Evolutionary conservation across 2,329 filamentous ascomycete species (phyloP), one percentile per base, ranked within the genome.

Genomic region (Colletotrichum costaricense): DNA sequence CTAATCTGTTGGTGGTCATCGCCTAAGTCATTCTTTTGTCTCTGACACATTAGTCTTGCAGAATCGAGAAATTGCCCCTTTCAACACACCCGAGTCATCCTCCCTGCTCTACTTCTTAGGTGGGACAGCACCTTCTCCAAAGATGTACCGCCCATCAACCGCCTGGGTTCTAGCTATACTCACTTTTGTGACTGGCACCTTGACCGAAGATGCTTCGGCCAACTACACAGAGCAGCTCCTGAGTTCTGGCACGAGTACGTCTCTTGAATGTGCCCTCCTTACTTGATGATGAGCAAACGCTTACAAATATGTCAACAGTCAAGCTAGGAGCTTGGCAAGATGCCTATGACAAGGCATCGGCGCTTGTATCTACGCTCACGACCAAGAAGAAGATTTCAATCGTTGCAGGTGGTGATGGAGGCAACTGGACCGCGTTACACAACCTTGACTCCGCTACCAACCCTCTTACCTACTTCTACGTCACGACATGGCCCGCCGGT

Each of bases 331-430:
- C 70, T 3, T 93, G 92, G 92, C 83, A 84, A 6, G 82, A 84
- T 30, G 90, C 91, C 58, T 93, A 92, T 77, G 81, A 81, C 54
- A 90, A 88, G 74, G 91, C 92, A 1, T 83, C 86, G 33, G 79
- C 82, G 1, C 81, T 93, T 2, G 91, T 93, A 11, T 81, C 82
- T 46, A 86, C 88, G 64, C 90, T 93, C 88, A 93, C 91, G 0
- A 80, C 93, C 2, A 91, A 91, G 11, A 92, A 93, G 78, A 93
- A 91, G 79, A 89, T 82, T 38, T 87, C 88, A 73, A 83, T 87
- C 28, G 76, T 79, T 0, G 77, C 82, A 5, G 79, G 67, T 22
- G 86, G 83, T 3, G 83, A 84, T 62, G 74, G 28, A 22, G 76
- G 75, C 26, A 77, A 76, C 68, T 75, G 77, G 57, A 75, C 68